A percentile compares a stretch with the other conserved stretches of the same genome.
phyloP scores from a whole-genome alignment of 345 rosid genomes.

The Eucalyptus viminalis region DNA sequence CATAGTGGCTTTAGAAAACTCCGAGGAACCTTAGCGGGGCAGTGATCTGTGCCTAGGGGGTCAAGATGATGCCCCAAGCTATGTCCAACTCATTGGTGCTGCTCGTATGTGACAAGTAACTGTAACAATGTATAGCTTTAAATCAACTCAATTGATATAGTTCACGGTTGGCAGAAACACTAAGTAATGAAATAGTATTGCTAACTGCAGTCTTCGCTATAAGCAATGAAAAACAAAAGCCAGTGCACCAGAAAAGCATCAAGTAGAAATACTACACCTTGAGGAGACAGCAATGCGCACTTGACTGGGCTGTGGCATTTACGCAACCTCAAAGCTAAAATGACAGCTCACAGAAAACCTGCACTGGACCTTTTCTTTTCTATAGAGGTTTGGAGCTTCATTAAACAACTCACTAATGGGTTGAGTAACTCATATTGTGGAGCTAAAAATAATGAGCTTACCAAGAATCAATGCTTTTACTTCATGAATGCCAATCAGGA shows the following conservation, averaged over 20 bases:
- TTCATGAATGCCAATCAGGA: neutral
- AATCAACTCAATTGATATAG: neutral
- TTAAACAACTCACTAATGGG: neutral
- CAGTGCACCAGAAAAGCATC: neutral
- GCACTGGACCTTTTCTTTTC: neutral
- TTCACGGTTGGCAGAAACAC: neutral
- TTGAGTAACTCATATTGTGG: neutral
- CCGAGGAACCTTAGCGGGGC: neutral
- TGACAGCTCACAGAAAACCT: neutral
- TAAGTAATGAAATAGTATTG: neutral
- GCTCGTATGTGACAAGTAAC: neutral
- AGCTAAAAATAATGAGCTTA: neutral
- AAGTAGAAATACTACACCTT: neutral
- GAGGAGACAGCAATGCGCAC: neutral
- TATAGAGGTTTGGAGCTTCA: neutral
- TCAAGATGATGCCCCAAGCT: neutral
- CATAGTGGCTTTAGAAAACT: neutral
- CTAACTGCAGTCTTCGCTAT: neutral
- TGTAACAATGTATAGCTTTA: neutral
- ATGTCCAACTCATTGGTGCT: neutral
- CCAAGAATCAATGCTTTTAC: neutral
- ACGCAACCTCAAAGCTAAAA: neutral
- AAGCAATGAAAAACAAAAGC: neutral
- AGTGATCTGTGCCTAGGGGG: neutral
- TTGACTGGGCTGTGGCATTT: neutral